Evolutionary conservation across 768 basidiomycete genomes (phyloP).

Genomic region (Kwoniella heveanensis): DNA sequence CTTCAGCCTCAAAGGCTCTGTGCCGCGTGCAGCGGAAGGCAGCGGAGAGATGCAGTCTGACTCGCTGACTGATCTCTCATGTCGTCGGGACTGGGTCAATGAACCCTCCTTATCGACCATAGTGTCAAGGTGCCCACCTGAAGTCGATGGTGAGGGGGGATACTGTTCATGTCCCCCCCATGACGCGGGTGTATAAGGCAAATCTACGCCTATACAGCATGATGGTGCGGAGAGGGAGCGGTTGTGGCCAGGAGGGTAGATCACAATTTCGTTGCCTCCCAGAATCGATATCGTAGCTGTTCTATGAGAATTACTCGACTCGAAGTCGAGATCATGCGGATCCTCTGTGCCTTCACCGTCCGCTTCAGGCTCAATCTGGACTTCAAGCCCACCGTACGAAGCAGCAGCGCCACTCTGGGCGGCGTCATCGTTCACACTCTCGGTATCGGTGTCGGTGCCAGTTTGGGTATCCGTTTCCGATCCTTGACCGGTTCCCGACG

Average conservation of each 20-base stretch:
- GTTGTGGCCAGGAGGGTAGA: slow-evolving; percentile 28
- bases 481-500: neutral
- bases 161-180: neutral
- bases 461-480: neutral
- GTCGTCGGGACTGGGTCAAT: neutral
- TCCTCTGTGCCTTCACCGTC: too few relatives aligned
- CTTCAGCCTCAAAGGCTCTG: slow-evolving; percentile 5
- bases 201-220: slow-evolving; percentile 1
- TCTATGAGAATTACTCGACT: slow-evolving; percentile 6
- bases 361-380: neutral
- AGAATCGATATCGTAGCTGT: slow-evolving; percentile 1
- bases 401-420: neutral
- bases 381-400: neutral
- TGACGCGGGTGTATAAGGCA: neutral
- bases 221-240: slow-evolving; percentile 19
- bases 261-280: slow-evolving; percentile 22
- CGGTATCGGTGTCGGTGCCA: neutral
- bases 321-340: neutral
- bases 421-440: too few relatives aligned
- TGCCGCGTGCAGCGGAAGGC: neutral
- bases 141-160: neutral
- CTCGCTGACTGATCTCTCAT: slow-evolving; percentile 11
- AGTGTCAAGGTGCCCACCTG: neutral
- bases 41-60: neutral
- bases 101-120: neutral